Evolutionary conservation across 495 filamentous ascomycete species (phyloP).

Genomic region (Trichoderma erinaceum): DNA sequence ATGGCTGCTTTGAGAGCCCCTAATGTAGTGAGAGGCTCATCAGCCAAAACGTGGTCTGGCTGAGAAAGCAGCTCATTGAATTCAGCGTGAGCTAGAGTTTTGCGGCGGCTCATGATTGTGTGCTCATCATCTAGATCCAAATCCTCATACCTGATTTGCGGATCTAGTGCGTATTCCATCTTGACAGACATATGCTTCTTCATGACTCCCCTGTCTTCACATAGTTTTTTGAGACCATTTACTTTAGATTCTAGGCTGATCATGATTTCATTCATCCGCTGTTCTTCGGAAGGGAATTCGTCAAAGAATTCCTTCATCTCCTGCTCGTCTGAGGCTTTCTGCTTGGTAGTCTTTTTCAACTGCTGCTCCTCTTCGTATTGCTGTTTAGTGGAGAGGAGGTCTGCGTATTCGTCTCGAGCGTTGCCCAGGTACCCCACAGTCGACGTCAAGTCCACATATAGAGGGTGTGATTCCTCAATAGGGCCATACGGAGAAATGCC

Average conservation of each 20-base stretch:
- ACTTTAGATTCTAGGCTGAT: conserved; percentile 18
- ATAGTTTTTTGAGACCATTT: conserved; percentile 17
- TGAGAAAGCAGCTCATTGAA: conserved; percentile 33
- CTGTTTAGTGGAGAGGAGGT: conserved; percentile 19
- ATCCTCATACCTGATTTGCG: conserved; percentile 21
- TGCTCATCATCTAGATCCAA: background rate
- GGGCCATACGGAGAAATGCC: conserved; percentile 26
- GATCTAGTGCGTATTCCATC: conserved; percentile 28
- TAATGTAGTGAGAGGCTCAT: conserved; percentile 19
- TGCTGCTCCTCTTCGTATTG: conserved; percentile 25
- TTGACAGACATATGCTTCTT: conserved; percentile 27
- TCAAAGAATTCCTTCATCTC: conserved; percentile 28
- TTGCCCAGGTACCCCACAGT: conserved; percentile 25
- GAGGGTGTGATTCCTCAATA: conserved; percentile 28
- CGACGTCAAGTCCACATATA: conserved; percentile 26
- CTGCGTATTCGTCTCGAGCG: conserved; percentile 26
- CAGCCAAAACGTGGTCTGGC: conserved; percentile 25
- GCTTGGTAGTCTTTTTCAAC: conserved; percentile 21
- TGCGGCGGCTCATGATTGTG: background rate
- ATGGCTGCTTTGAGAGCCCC: conserved; percentile 23
- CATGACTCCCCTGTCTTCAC: conserved; percentile 27
- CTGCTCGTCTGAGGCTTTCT: conserved; percentile 23
- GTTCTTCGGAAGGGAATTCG: conserved; percentile 22
- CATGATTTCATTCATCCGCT: conserved; percentile 18
- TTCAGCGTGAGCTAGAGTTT: conserved; percentile 22